Base-by-base conservation (phyloP, 2,329 filamentous ascomycete species). In the Cyphellophora attinorum region DNA sequence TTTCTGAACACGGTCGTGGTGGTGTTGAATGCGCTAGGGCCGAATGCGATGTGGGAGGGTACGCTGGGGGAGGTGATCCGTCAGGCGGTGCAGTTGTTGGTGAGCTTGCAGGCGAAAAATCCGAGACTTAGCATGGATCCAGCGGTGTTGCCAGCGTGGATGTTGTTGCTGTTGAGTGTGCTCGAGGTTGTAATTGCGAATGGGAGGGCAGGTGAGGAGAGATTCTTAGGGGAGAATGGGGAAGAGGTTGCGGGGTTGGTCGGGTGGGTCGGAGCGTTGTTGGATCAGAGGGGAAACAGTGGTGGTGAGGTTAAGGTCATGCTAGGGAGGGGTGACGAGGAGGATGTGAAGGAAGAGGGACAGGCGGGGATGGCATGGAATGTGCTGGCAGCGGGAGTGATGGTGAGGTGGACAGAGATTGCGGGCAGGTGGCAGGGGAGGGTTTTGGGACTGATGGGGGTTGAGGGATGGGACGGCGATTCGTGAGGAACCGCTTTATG, bases 1-100 rank as follows among this genome's bases (percentile, higher is more conserved):
- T 91, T 85, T 55, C 64, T 96, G 19, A 88, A 93, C 56, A 98
- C 91, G 0, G 67, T 96, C 0, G 81, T 81, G 1, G 65, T 98
- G 5, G 64, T 94, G 19, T 62, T 96, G 29, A 81, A 94, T 47
- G 83, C 89, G 0, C 75, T 83, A 0, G 91, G 91, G 0, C 83
- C 88, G 0, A 77, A 80, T 35, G 88, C 83, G 0, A 66, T 88
- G 0, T 69, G 75, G 2, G 70, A 96, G 1, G 76, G 81, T 2
- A 76, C 85, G 36, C 78, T 95, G 67, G 14, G 14, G 5, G 27
- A 29, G 6, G 19, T 19, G 3, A 95, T 86, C 2, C 67, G 76
- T 6, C 85, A 95, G 58, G 73, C 93, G 12, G 88, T 88, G 75
- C 73, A 81, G 29, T 61, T 98, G n/a, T 64, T 96, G 3, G 73